phyloP scores from a whole-genome alignment of 2,329 filamentous ascomycete genomes.

The Aureobasidium pullulans region DNA sequence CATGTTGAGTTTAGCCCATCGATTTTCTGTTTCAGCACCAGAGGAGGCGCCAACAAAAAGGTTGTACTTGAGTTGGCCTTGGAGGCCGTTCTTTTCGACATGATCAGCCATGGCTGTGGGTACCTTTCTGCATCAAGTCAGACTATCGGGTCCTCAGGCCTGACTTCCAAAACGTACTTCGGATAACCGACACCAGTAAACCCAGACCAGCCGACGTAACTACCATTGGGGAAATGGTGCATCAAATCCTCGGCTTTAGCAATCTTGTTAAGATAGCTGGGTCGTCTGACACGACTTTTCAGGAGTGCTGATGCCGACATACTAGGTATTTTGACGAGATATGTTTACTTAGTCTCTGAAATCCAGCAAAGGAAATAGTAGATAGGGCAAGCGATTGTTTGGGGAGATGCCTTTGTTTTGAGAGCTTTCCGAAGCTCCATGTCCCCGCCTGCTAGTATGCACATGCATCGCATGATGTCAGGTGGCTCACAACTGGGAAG shows the following conservation, averaged over 20 bases:
- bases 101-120: constrained; percentile 79
- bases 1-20: constrained; percentile 86
- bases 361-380: not conserved
- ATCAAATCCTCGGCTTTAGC: constrained; percentile 72
- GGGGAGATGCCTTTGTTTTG: not conserved
- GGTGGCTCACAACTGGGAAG: too few species aligned
- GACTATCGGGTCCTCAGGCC: not conserved
- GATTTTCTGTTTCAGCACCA: constrained; percentile 82
- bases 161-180: constrained; percentile 49
- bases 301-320: constrained; percentile 59
- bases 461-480: too few species aligned
- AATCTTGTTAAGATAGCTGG: constrained; percentile 73
- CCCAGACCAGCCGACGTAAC: constrained; percentile 87
- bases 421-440: not conserved
- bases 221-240: constrained; percentile 70
- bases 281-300: constrained; percentile 65
- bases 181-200: constrained; percentile 88
- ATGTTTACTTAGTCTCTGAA: too few species aligned
- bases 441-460: too few species aligned
- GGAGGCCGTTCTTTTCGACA: constrained; percentile 76
- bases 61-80: constrained; percentile 78
- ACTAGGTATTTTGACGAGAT: not conserved
- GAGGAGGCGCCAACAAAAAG: constrained; percentile 87
- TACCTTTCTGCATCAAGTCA: constrained; percentile 55
- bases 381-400: not conserved